A percentile compares a stretch with the other conserved stretches of the same genome.
Conservation (phyloP, 345 rosid genomes). For the Hypericum androsaemum region DNA sequence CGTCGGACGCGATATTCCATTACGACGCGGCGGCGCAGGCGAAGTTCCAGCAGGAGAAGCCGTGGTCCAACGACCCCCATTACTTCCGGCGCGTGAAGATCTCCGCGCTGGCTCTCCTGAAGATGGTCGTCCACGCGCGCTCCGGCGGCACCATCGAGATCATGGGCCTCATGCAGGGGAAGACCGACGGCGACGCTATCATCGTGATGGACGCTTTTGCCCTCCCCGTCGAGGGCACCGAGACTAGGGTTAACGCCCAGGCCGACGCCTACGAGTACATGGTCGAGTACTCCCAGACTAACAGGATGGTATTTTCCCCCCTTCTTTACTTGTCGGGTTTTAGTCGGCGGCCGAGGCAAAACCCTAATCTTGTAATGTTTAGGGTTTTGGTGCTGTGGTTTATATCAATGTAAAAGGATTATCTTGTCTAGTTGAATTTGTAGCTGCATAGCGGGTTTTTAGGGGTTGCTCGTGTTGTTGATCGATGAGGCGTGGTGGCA, state of each 20-base stretch:
- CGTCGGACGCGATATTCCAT: constrained; percentile 74
- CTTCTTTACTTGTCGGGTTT: no score
- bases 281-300: constrained; percentile 97
- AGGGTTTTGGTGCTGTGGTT: no score
- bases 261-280: constrained; percentile 98
- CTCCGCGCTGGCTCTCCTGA: constrained; percentile 93
- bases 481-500: no score
- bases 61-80: constrained; percentile 89
- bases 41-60: constrained; percentile 82
- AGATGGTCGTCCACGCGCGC: constrained; percentile 99
- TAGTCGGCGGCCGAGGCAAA: no score
- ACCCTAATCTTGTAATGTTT: no score
- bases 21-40: constrained; percentile 56
- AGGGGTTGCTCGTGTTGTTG: no score
- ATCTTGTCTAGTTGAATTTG: no score
- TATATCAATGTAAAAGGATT: no score
- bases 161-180: constrained; percentile 99
- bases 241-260: constrained; percentile 96
- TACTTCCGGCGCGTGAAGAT: constrained; percentile 94
- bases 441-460: no score
- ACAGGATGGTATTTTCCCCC: constrained; percentile 99
- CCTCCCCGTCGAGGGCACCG: constrained; percentile 99
- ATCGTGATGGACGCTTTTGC: constrained; percentile 99
- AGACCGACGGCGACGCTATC: constrained; percentile 89
- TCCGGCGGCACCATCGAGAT: constrained; percentile 99